Evolutionary conservation across 2,329 filamentous ascomycete species (phyloP).

Genomic region (Sordariomycetes sp.): DNA sequence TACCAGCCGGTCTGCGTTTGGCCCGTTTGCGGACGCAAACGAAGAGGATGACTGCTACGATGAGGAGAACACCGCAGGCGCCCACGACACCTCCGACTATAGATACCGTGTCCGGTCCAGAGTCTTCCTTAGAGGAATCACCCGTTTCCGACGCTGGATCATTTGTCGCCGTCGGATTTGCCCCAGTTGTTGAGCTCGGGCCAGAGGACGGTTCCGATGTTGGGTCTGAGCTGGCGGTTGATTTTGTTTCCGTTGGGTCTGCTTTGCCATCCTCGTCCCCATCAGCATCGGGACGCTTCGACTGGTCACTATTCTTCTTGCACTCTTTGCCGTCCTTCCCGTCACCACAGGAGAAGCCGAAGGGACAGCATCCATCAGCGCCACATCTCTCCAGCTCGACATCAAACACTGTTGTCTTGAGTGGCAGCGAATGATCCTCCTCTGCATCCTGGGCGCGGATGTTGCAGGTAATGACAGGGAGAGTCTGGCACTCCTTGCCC

Average conservation of each 20-base stretch:
- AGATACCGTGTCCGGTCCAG: slow-evolving; percentile 23
- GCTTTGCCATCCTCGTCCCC: no score
- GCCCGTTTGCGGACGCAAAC: slow-evolving; percentile 24
- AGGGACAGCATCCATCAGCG: slow-evolving; percentile 54
- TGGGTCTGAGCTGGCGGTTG: slow-evolving; percentile 8
- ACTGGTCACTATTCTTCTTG: slow-evolving; percentile 40
- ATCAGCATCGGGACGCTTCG: slow-evolving; percentile 15
- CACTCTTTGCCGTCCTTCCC: slow-evolving; percentile 30
- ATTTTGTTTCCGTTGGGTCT: no score
- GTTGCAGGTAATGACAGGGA: slow-evolving; percentile 58
- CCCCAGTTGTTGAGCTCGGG: slow-evolving; percentile 1
- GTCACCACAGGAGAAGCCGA: slow-evolving; percentile 57
- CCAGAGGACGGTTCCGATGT: slow-evolving; percentile 4
- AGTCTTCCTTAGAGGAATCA: slow-evolving; percentile 5
- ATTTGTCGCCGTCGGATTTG: slow-evolving; percentile 7
- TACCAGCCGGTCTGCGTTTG: neutral
- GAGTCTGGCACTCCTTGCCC: slow-evolving; percentile 46
- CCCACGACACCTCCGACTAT: slow-evolving; percentile 38
- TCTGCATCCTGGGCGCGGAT: slow-evolving; percentile 50
- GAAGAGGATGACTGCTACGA: slow-evolving; percentile 27
- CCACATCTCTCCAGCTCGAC: slow-evolving; percentile 50
- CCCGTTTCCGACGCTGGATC: slow-evolving; percentile 5
- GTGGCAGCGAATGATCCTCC: slow-evolving; percentile 42
- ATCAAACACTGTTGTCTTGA: slow-evolving; percentile 58
- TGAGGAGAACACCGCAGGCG: slow-evolving; percentile 32